A percentile compares a stretch with the other conserved stretches of the same genome.
Evolutionary conservation across 2,329 filamentous ascomycete species (phyloP).

Genomic region (Gnomoniopsis sp.): DNA sequence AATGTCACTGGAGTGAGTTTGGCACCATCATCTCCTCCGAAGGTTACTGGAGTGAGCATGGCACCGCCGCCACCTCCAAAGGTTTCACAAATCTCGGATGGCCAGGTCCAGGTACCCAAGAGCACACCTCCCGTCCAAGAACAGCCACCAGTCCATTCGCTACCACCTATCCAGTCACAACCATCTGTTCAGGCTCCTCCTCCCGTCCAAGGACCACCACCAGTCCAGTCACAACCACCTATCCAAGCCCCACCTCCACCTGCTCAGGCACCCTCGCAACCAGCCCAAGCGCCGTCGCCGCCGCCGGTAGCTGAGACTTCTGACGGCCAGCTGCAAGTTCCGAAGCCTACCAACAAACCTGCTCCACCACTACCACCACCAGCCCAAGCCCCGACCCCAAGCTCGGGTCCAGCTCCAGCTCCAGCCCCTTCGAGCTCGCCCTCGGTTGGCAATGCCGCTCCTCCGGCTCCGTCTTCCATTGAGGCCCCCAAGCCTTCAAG

Average conservation of each 20-base stretch:
- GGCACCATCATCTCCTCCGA: neutral
- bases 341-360: neutral
- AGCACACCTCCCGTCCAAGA: neutral
- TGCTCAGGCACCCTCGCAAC: neutral
- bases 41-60: too few species aligned
- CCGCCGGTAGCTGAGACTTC: neutral
- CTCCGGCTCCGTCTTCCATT: neutral
- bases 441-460: too few species aligned
- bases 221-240: too few species aligned
- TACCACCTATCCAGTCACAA: too few species aligned
- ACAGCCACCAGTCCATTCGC: too few species aligned
- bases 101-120: neutral
- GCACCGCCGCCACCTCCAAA: neutral
- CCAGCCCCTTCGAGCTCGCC: neutral
- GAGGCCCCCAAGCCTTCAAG: neutral
- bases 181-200: neutral
- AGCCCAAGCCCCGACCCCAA: too few species aligned
- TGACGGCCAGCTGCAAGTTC: neutral
- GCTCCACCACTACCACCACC: neutral
- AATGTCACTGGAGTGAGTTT: too few species aligned
- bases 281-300: neutral
- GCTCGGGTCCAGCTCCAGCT: neutral
- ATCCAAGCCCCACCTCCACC: neutral
- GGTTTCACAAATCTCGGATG: neutral
- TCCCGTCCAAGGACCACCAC: neutral